Base-by-base conservation (phyloP, 305 asterid genomes). In the Nicotiana rustica region DNA sequence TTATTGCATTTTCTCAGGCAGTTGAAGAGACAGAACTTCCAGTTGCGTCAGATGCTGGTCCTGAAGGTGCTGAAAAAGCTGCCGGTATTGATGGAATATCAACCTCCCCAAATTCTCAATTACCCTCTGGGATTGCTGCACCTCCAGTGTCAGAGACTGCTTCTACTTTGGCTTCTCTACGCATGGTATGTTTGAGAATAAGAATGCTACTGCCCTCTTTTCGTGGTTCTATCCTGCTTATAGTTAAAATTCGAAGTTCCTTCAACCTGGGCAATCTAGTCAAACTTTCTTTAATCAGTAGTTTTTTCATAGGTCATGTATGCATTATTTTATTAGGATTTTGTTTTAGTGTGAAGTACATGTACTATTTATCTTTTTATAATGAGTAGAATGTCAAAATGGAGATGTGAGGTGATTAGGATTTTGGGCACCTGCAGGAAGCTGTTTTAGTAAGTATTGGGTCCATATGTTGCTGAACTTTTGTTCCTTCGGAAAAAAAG, bases 111-210 rank as follows among this genome's bases (percentile, higher is more conserved):
- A 90, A 90, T 82, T 62, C 91, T 86, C 95, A 90, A 85, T n/a
- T 92, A 65, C 93, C 93, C 67, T 57, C 90, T 69, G 87, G 89
- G 68, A 57, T 86, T 73, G 56, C 78, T 25, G 82, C 91, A 75
- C 87, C 89, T 86, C 90, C 93, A 71, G 96, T 86, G 21, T 85
- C 94, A 49, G 98, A 94, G 90, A 92, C 88, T 84, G 94, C 96
- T 84, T 84, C 98, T 5, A 94, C 95, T 83, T 66, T 91, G 78
- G 92, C 94, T 84, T 93, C 98, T 83, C 97, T 96, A 84, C 97
- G 97, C 79, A 86, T 71, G 94, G 99, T 96, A 90, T 85, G 92
- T 82, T 83, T 76, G 70, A 81, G 65, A 29, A 35, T 52, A 80
- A 49, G 66, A 80, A 13, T 14, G 21, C 29, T 75, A 29, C 17